phyloP scores from a whole-genome alignment of 345 rosid genomes.

The Populus alba region DNA sequence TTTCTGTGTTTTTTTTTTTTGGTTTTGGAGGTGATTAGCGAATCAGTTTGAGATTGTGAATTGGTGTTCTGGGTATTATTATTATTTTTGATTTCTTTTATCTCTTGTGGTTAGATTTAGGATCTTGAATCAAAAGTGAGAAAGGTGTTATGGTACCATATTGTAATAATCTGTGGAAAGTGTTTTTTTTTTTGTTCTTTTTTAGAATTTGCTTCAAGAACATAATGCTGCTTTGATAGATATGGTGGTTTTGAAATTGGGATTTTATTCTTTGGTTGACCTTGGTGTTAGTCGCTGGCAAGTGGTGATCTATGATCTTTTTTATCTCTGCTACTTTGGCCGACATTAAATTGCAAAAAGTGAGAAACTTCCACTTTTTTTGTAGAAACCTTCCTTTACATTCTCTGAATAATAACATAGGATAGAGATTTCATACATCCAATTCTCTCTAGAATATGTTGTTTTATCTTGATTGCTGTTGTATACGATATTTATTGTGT shows the following conservation, averaged over 20 bases:
- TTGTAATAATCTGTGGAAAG: conserved; percentile 36
- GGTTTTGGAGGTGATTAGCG: neutral
- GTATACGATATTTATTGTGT: conserved; percentile 1
- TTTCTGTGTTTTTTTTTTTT: neutral
- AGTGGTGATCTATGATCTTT: neutral
- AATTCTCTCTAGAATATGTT: conserved; percentile 3
- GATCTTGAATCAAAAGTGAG: conserved; percentile 34
- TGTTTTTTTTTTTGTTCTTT: conserved; percentile 14
- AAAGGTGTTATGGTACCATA: conserved; percentile 19
- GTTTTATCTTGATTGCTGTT: conserved; percentile 6
- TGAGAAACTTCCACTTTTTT: conserved; percentile 1
- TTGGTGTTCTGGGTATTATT: neutral
- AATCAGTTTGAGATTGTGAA: neutral
- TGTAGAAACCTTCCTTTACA: neutral
- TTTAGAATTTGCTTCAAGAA: conserved; percentile 17
- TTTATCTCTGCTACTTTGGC: conserved; percentile 3
- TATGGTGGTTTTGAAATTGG: conserved; percentile 28
- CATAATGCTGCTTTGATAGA: conserved; percentile 21
- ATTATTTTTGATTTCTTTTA: neutral
- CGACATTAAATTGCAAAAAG: conserved; percentile 5
- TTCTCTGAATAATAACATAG: neutral
- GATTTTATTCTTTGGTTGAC: conserved; percentile 26
- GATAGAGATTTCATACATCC: neutral
- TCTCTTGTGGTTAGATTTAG: conserved; percentile 7
- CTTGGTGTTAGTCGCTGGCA: conserved; percentile 6